Conservation (phyloP, 768 basidiomycete genomes). For the Crepidotus variabilis region DNA sequence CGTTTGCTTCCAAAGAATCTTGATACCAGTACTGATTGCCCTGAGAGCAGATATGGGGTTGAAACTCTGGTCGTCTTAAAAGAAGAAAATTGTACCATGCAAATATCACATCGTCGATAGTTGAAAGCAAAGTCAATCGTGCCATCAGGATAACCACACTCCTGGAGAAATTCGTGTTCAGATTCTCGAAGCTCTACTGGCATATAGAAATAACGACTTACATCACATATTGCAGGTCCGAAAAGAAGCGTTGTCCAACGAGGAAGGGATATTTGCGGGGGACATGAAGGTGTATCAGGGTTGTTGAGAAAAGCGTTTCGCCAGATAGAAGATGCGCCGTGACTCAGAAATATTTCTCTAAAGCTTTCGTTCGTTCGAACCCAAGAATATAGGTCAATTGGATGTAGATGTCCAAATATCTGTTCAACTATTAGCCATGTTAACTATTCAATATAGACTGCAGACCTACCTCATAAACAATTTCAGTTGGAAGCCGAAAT, state of each 20-base stretch:
- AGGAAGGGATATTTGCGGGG: constrained; percentile 3
- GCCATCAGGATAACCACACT: neutral
- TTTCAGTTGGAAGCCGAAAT: neutral
- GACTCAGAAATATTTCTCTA: constrained; percentile 2
- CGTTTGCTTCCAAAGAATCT: neutral
- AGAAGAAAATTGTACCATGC: neutral
- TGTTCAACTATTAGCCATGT: neutral
- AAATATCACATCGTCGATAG: constrained; percentile 1
- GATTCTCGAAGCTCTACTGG: neutral
- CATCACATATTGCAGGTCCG: constrained; percentile 7
- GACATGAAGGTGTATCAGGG: constrained; percentile 5
- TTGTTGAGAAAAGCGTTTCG: neutral
- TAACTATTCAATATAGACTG: neutral
- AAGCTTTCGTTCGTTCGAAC: constrained; percentile 1
- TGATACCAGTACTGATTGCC: neutral
- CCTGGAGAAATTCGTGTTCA: neutral
- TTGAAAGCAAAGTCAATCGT: constrained; percentile 4
- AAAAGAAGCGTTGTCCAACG: constrained; percentile 5
- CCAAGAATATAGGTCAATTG: constrained; percentile 6
- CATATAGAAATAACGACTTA: neutral
- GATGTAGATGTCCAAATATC: constrained; percentile 7
- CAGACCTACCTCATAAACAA: neutral
- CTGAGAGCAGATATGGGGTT: neutral
- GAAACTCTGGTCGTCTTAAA: neutral
- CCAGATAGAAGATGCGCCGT: constrained; percentile 1